Conservation (phyloP, 169 alveolate species). For the Plasmodium malariae region DNA sequence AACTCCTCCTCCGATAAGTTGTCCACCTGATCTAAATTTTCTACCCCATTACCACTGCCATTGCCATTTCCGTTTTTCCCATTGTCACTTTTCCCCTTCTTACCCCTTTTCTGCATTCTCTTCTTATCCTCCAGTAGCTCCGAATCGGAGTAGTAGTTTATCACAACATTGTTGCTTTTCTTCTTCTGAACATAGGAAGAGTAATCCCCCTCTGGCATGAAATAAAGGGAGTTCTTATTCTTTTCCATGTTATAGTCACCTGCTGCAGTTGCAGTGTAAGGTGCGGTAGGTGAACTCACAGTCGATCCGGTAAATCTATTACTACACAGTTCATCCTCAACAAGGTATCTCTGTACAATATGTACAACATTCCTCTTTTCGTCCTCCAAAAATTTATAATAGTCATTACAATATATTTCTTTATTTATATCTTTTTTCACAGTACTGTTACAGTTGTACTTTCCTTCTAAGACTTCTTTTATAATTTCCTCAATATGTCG, state of each 20-base stretch:
- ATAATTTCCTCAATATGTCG: conserved; percentile 67
- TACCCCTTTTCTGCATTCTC: conserved; percentile 1
- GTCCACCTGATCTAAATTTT: too few species aligned
- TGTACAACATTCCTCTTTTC: conserved; percentile 12
- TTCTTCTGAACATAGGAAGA: conserved; percentile 20
- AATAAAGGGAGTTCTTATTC: neutral
- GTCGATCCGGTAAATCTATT: too few species aligned
- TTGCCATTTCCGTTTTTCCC: neutral
- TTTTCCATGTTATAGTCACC: too few species aligned
- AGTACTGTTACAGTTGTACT: conserved; percentile 53
- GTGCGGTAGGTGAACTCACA: too few species aligned
- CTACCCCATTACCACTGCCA: neutral
- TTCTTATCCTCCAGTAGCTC: conserved; percentile 7
- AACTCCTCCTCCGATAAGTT: neutral
- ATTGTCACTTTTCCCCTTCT: neutral
- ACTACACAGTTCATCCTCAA: neutral
- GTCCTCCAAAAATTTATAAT: conserved; percentile 61
- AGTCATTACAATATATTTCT: conserved; percentile 65
- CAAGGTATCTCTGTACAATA: conserved; percentile 24
- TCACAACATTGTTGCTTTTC: neutral
- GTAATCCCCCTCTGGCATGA: neutral
- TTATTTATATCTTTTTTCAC: conserved; percentile 25
- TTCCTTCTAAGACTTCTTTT: conserved; percentile 42
- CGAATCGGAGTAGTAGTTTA: conserved; percentile 55
- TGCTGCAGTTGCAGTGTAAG: too few species aligned